phyloP scores from a whole-genome alignment of 2,329 filamentous ascomycete species.

The Juglanconis oblonga region DNA sequence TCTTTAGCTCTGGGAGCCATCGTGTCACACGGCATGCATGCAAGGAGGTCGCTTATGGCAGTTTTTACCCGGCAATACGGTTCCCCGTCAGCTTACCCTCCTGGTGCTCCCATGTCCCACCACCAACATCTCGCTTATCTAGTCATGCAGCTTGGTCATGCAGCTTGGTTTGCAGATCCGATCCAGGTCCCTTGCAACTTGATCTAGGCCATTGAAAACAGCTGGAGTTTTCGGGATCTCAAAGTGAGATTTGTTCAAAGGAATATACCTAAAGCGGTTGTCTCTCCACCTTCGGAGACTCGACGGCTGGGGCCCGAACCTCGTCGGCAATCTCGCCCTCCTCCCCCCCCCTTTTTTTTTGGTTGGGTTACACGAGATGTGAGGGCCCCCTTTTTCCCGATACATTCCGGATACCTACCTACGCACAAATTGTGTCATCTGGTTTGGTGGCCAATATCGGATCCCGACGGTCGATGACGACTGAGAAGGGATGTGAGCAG shows the following conservation, averaged over 20 bases:
- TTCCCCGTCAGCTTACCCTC: background rate
- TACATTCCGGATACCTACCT: slow-evolving; percentile 8
- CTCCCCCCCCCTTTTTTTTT: background rate
- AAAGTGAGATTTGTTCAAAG: background rate
- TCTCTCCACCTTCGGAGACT: slow-evolving; percentile 8
- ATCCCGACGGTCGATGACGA: no score
- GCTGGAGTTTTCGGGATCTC: no score
- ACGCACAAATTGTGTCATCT: no score
- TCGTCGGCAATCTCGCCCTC: slow-evolving; percentile 12
- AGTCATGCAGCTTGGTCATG: slow-evolving; percentile 1
- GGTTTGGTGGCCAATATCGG: background rate
- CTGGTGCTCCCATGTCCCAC: background rate
- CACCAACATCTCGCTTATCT: slow-evolving; percentile 11
- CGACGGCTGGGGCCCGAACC: slow-evolving; percentile 8
- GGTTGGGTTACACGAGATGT: slow-evolving; percentile 8
- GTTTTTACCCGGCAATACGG: slow-evolving; percentile 5
- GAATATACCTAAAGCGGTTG: slow-evolving; percentile 1
- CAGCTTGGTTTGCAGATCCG: slow-evolving; percentile 7
- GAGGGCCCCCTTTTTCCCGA: slow-evolving; percentile 8
- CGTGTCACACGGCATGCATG: slow-evolving; percentile 5
- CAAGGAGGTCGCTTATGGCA: background rate
- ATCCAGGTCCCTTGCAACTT: slow-evolving; percentile 6
- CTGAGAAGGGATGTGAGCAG: no score
- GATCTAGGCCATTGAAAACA: background rate
- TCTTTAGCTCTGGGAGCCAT: slow-evolving; percentile 1